Percentiles rank a stretch among this genome's conserved stretches.
Conservation (phyloP, 1,139 yeast genomes). For the Suhomyces chickasaworum region DNA sequence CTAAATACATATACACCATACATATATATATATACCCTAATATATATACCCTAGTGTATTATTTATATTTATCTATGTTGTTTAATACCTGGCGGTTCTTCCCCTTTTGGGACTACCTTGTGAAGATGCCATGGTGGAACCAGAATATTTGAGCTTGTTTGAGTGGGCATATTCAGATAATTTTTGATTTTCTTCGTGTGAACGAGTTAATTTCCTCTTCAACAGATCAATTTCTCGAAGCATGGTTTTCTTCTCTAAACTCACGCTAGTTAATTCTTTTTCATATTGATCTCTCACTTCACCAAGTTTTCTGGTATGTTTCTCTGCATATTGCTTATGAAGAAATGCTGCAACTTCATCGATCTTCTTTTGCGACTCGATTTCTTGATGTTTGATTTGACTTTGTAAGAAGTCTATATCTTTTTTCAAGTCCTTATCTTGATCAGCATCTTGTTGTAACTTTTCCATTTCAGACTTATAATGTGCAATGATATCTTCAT, state of each 20-base stretch:
- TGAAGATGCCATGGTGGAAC: conserved; percentile 6
- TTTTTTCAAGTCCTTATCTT: conserved; percentile 12
- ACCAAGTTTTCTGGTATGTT: conserved; percentile 23
- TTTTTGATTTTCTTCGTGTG: conserved; percentile 20
- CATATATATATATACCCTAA: no score
- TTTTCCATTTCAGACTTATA: conserved; percentile 17
- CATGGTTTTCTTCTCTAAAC: conserved; percentile 17
- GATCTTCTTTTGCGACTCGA: conserved; percentile 23
- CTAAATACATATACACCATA: neutral
- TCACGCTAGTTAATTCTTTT: conserved; percentile 16
- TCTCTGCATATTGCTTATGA: conserved; percentile 29
- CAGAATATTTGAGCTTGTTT: conserved; percentile 18
- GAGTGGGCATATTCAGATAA: conserved; percentile 19
- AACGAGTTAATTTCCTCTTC: conserved; percentile 19
- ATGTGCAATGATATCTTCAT: conserved; percentile 16
- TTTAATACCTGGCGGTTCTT: conserved; percentile 8
- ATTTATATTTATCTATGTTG: neutral
- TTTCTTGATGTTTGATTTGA: conserved; percentile 20
- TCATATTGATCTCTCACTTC: conserved; percentile 21
- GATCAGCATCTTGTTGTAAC: conserved; percentile 16
- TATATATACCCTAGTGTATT: neutral
- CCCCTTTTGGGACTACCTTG: conserved; percentile 14
- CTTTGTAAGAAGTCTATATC: conserved; percentile 18
- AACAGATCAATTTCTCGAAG: conserved; percentile 21
- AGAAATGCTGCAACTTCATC: conserved; percentile 28